Conservation (phyloP, 805 yeast species). For the Clavispora fructus region DNA sequence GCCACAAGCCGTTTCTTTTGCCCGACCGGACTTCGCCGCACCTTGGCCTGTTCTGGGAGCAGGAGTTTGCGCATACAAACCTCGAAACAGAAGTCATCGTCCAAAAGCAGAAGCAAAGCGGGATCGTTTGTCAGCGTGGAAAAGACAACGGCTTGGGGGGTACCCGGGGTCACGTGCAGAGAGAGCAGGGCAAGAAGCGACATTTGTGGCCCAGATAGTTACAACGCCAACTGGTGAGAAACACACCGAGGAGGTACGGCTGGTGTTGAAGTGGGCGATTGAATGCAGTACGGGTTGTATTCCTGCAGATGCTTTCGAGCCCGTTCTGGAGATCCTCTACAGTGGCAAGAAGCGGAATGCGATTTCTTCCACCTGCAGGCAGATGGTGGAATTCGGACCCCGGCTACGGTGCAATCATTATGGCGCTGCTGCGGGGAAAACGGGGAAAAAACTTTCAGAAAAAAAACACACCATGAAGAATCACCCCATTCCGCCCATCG, state of each 20-base stretch:
- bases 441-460: too few relatives aligned
- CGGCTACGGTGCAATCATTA: neutral
- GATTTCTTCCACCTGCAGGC: neutral
- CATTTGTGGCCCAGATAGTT: neutral
- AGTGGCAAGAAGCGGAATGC: neutral
- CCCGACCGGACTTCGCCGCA: constrained; percentile 35
- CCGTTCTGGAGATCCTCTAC: too few relatives aligned
- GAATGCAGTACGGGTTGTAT: too few relatives aligned
- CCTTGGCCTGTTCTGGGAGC: constrained; percentile 34
- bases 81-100: constrained; percentile 44
- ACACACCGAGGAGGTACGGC: too few relatives aligned
- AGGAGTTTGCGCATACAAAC: constrained; percentile 41
- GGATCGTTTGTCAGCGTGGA: constrained; percentile 9
- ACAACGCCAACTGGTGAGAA: neutral
- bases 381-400: neutral
- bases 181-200: neutral
- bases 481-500: too few relatives aligned
- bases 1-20: constrained; percentile 36
- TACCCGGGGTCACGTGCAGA: neutral
- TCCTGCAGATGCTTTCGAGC: too few relatives aligned
- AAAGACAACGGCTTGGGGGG: constrained; percentile 5
- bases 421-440: too few relatives aligned
- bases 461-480: too few relatives aligned
- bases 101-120: constrained; percentile 3
- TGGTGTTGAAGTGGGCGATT: too few relatives aligned